Conservation (phyloP, 176 grass and related monocot species). For the sorghum (Sorghum bicolor) region DNA sequence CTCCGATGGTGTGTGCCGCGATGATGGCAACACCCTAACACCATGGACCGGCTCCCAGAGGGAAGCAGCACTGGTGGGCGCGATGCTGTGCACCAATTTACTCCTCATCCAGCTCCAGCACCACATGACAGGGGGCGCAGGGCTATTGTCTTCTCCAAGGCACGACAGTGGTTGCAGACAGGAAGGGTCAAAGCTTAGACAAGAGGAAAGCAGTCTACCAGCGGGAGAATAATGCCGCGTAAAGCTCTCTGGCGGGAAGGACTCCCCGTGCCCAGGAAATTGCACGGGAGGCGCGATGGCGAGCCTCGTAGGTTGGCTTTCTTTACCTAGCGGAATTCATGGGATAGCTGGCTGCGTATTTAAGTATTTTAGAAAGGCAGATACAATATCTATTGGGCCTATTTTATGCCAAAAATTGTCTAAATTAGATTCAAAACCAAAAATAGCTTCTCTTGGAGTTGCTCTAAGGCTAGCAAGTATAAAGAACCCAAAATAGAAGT, state of each 20-base stretch:
- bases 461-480: not conserved
- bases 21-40: not conserved
- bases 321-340: not conserved
- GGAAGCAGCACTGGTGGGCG: slow-evolving; percentile 41
- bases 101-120: slow-evolving; percentile 94
- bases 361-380: not conserved
- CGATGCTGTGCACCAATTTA: slow-evolving; percentile 93
- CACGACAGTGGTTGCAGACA: slow-evolving; percentile 11
- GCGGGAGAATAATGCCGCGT: not conserved
- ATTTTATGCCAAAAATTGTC: not conserved
- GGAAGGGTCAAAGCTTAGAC: not conserved
- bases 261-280: not conserved
- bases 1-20: slow-evolving; percentile 39
- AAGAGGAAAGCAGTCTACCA: not conserved
- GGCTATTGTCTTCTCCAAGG: not conserved
- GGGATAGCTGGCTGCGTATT: not conserved
- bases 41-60: not conserved
- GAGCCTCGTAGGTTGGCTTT: not conserved
- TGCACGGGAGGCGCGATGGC: not conserved
- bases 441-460: not conserved
- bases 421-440: not conserved
- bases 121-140: slow-evolving; percentile 29
- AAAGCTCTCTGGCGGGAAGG: not conserved
- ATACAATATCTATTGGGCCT: not conserved
- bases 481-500: not conserved